Conservation (phyloP, 164 flowering plant genomes). For the Piper longum region DNA sequence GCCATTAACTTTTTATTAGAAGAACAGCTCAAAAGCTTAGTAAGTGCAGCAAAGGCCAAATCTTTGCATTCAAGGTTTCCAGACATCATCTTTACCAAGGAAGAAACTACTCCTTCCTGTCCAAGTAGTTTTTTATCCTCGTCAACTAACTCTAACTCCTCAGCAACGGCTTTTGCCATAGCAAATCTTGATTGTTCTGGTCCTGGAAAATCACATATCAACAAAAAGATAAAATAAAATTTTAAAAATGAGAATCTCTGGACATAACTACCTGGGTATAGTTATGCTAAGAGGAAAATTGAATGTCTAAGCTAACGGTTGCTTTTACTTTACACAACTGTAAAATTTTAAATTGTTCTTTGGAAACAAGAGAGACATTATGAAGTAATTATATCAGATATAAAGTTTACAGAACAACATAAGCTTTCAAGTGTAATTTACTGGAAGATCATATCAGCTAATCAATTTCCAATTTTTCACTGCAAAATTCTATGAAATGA, state of each 20-base stretch:
- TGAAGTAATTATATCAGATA: no score
- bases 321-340: no score
- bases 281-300: no score
- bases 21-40: conserved; percentile 30
- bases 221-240: neutral
- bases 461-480: no score
- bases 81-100: conserved; percentile 46
- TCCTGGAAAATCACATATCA: conserved; percentile 23
- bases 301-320: no score
- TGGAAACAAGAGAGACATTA: no score
- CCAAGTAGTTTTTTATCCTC: conserved; percentile 37
- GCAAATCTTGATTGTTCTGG: conserved; percentile 30
- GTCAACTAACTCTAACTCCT: conserved; percentile 34
- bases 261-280: no score
- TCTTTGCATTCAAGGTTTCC: conserved; percentile 33
- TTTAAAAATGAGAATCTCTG: no score
- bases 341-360: no score
- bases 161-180: conserved; percentile 27
- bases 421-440: no score
- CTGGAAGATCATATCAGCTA: no score
- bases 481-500: neutral
- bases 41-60: conserved; percentile 31
- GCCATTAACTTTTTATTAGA: conserved; percentile 40
- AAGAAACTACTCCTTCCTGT: conserved; percentile 44
- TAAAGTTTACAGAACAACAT: no score